These are phyloP conservation scores for Claviceps quebecensis DNA, from an alignment of 2,329 filamentous ascomycete genomes.

Conservation along the genomic window DNA sequence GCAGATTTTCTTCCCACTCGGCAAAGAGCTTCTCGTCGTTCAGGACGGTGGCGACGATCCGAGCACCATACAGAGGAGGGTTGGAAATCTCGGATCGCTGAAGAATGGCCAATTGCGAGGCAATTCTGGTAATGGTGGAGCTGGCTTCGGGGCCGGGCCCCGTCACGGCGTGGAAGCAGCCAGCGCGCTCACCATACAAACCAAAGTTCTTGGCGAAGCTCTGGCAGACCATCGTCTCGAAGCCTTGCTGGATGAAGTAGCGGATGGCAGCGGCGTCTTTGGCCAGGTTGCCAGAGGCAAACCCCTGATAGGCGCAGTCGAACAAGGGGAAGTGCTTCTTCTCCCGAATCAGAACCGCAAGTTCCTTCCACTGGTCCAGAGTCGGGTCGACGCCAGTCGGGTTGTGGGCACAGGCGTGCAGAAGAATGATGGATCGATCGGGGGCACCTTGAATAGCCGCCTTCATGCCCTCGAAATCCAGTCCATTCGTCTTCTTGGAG, in stretches of 20 bases:
- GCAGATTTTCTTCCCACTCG: constrained; percentile 86
- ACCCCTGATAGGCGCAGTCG: constrained; percentile 94
- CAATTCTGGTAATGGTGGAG: constrained; percentile 49
- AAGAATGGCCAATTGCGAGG: constrained; percentile 80
- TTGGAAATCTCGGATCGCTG: constrained; percentile 97
- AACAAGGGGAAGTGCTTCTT: constrained; percentile 95
- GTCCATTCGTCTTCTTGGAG: constrained; percentile 70
- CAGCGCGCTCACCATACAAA: constrained; percentile 89
- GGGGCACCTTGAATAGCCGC: constrained; percentile 55
- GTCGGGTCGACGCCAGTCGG: constrained; percentile 95
- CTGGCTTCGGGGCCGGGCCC: constrained; percentile 53
- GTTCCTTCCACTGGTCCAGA: constrained; percentile 83
- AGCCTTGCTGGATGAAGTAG: constrained; percentile 85
- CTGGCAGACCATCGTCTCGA: constrained; percentile 78
- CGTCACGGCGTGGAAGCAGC: constrained; percentile 89
- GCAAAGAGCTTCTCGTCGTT: constrained; percentile 71
- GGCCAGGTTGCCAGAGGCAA: constrained; percentile 78
- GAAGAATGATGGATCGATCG: constrained; percentile 69
- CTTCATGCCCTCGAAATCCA: constrained; percentile 87
- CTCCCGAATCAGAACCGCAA: constrained; percentile 61
- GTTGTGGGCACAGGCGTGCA: constrained; percentile 96
- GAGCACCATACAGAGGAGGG: constrained; percentile 84
- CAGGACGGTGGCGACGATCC: constrained; percentile 71
- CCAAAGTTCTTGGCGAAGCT: constrained; percentile 98
- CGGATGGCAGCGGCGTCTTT: constrained; percentile 85